Percentiles rank a stretch among this genome's conserved stretches.
These are phyloP conservation scores for Eucalyptus albens DNA, from an alignment of 345 rosid species.

Conservation along the genomic window DNA sequence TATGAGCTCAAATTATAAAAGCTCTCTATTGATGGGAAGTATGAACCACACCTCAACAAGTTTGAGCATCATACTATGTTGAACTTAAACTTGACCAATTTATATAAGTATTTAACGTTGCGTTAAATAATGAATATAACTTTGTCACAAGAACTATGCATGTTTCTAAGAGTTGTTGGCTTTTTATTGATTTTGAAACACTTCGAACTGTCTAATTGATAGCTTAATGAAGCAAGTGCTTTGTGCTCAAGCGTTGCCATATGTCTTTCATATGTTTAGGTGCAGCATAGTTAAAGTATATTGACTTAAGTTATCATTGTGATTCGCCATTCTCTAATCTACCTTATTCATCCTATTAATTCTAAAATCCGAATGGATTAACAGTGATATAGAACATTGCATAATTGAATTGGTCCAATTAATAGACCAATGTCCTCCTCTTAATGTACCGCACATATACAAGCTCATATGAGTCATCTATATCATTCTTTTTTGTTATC, in stretches of 20 bases:
- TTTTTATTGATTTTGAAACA: neutral
- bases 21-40: no score
- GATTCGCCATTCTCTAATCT: neutral
- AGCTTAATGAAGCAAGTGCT: neutral
- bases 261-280: neutral
- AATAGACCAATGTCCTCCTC: neutral
- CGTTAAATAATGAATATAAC: neutral
- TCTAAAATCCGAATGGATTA: neutral
- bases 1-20: no score
- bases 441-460: neutral
- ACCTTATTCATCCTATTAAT: neutral
- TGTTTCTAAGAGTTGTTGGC: neutral
- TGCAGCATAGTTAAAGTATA: neutral
- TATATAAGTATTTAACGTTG: neutral
- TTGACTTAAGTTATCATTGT: neutral
- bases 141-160: neutral
- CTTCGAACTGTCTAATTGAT: neutral
- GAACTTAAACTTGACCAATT: neutral
- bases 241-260: neutral
- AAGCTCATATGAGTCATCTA: neutral
- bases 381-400: neutral
- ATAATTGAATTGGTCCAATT: neutral
- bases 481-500: neutral
- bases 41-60: no score
- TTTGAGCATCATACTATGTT: neutral